Evolutionary conservation across 2,329 filamentous ascomycete genomes (phyloP).

Genomic region (Bipolaris oryzae): DNA sequence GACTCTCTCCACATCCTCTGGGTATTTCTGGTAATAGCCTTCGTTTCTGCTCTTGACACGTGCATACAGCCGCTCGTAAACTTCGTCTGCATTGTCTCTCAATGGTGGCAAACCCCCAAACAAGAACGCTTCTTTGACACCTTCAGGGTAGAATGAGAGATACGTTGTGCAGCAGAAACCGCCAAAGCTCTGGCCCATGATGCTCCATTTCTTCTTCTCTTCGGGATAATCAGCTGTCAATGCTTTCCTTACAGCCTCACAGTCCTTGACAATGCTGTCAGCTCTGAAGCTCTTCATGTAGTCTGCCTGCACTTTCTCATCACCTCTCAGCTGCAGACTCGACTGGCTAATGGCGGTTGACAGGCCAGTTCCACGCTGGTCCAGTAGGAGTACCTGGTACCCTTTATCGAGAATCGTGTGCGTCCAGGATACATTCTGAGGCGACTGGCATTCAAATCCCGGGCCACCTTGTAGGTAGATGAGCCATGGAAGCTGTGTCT

Average conservation of each 20-base stretch:
- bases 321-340: slow-evolving; percentile 69
- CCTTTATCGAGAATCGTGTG: slow-evolving; percentile 74
- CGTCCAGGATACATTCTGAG: slow-evolving; percentile 76
- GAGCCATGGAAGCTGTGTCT: slow-evolving; percentile 62
- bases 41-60: slow-evolving; percentile 74
- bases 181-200: slow-evolving; percentile 91
- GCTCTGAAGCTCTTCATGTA: slow-evolving; percentile 87
- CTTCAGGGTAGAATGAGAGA: slow-evolving; percentile 77
- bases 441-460: slow-evolving; percentile 75
- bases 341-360: slow-evolving; percentile 79
- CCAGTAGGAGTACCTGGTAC: slow-evolving; percentile 83
- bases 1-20: slow-evolving; percentile 75
- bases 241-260: slow-evolving; percentile 79
- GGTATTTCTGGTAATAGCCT: slow-evolving; percentile 83
- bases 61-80: slow-evolving; percentile 74
- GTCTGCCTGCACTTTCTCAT: slow-evolving; percentile 70
- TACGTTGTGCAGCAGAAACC: slow-evolving; percentile 87
- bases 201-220: slow-evolving; percentile 78
- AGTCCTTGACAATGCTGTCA: slow-evolving; percentile 87
- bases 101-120: slow-evolving; percentile 84
- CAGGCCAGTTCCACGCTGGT: slow-evolving; percentile 87
- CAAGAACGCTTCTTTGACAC: slow-evolving; percentile 79
- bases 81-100: slow-evolving; percentile 71
- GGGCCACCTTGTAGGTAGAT: slow-evolving; percentile 87
- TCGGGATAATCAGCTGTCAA: slow-evolving; percentile 73